These are phyloP conservation scores for Cephalotrichum gorgonifer DNA, from an alignment of 2,329 filamentous ascomycete species.

Conservation along the genomic window DNA sequence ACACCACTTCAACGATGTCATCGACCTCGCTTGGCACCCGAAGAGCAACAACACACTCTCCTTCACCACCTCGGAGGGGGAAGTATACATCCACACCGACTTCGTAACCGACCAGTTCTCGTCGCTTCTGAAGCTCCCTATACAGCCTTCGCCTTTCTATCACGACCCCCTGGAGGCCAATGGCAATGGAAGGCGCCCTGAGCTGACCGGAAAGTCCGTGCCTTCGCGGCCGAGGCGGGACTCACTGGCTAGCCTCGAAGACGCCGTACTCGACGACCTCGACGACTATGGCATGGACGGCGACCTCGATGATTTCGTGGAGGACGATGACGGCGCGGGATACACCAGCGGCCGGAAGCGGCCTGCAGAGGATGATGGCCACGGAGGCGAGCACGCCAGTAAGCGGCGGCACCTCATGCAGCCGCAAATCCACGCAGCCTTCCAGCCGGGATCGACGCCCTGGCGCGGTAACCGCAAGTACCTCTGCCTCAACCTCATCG, in stretches of 20 bases:
- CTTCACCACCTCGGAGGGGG: slow-evolving; percentile 86
- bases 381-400: slow-evolving; percentile 27
- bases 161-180: slow-evolving; percentile 68
- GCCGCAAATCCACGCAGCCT: slow-evolving; percentile 63
- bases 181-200: slow-evolving; percentile 48
- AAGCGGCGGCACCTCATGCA: slow-evolving; percentile 40
- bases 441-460: slow-evolving; percentile 86
- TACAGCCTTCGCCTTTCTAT: slow-evolving; percentile 75
- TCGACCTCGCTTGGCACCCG: slow-evolving; percentile 86
- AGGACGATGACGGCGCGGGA: slow-evolving; percentile 90
- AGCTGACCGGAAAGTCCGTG: slow-evolving; percentile 5
- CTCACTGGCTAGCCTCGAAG: slow-evolving; percentile 61
- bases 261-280: slow-evolving; percentile 62
- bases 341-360: slow-evolving; percentile 54
- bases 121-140: slow-evolving; percentile 43
- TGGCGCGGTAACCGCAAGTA: slow-evolving; percentile 94
- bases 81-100: slow-evolving; percentile 80
- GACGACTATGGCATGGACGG: slow-evolving; percentile 32
- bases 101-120: slow-evolving; percentile 51
- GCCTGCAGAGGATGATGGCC: slow-evolving; percentile 41
- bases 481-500: slow-evolving; percentile 83
- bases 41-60: slow-evolving; percentile 70
- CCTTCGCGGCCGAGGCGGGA: slow-evolving; percentile 17
- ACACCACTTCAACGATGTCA: slow-evolving; percentile 72
- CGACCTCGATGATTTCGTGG: slow-evolving; percentile 71